Evolutionary conservation across 1,139 yeast genomes (phyloP), one percentile per base, ranked within the genome.

Genomic region (Suhomyces bolitotheri): DNA sequence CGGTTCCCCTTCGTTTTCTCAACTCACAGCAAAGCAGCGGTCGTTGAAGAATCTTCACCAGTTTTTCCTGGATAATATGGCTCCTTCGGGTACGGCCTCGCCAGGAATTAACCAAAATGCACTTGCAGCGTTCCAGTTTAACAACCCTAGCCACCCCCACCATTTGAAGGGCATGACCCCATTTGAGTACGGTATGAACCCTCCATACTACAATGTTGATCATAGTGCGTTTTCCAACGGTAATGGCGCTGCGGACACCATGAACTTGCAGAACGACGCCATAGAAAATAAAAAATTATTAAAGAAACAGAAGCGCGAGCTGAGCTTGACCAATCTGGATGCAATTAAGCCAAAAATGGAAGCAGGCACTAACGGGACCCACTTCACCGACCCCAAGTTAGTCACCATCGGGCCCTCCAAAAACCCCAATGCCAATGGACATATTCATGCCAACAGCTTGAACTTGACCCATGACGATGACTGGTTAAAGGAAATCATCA

Each of bases 401-500:
- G 20, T 17, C 20, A 17, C 20, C 7, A 7, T 17, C 7, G 20
- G 7, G 20, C 6, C 7, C 20, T 17, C 20, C 20, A 17, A 17
- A 8, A 6, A 6, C 20, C 8, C 20, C 20, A 7, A 6, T 6
- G 29, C 25, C 8, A 33, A 28, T 1, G 31, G 28, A 13, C 33
- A 27, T 16, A 25, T 22, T 28, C 41, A 32, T n/a, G 38, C 45
- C 8, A 39, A 35, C n/a, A 28, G 31, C 4, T 22, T 39, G 25
- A 39, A 39, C 12, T 25, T 38, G 38, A 28, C 39, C 10, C 45
- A 49, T 35, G 59, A 64, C 37, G 72, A 76, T 44, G 80, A 82
- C 54, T 77, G 94, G 95, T 52, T 87, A 34, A 70, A 77, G 41
- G 82, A 80, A 60, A 78, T 82, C 43, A 78, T 80, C 34, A 75